These are phyloP conservation scores for Chaetomiaceae sp. DNA, from an alignment of 2,329 filamentous ascomycete genomes.

Conservation along the genomic window DNA sequence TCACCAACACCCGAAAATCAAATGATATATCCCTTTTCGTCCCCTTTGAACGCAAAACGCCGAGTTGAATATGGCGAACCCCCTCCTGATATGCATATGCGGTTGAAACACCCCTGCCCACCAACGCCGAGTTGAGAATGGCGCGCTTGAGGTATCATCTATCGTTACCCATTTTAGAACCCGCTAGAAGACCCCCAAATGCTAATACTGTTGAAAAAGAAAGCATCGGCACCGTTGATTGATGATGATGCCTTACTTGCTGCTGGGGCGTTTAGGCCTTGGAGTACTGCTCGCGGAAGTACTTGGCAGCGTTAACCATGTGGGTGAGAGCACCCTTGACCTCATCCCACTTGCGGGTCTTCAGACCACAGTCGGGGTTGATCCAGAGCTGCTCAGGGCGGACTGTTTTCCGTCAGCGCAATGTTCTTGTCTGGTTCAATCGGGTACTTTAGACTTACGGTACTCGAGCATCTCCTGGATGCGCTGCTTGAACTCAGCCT, in stretches of 20 bases:
- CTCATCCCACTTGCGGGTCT: conserved; percentile 98
- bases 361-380: conserved; percentile 98
- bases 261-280: conserved; percentile 24
- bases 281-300: conserved; percentile 85
- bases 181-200: conserved; percentile 27
- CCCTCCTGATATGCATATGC: conserved; percentile 15
- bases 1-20: conserved; percentile 19
- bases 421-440: not conserved
- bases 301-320: conserved; percentile 98
- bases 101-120: conserved; percentile 26
- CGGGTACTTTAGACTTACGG: conserved; percentile 58
- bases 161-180: conserved; percentile 25
- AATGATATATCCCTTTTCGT: conserved; percentile 14
- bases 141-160: conserved; percentile 29
- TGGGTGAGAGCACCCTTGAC: conserved; percentile 93
- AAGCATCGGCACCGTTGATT: conserved; percentile 19
- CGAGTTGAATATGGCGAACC: conserved; percentile 29
- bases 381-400: conserved; percentile 95
- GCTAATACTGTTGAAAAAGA: conserved; percentile 30
- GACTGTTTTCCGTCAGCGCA: conserved; percentile 19
- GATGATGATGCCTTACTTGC: conserved; percentile 15
- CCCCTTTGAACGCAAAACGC: conserved; percentile 24
- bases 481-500: conserved; percentile 98
- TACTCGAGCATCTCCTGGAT: conserved; percentile 97
- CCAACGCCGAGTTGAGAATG: conserved; percentile 30